Evolutionary conservation across 2,329 filamentous ascomycete species (phyloP).

Genomic region (Paraphoma sp.): DNA sequence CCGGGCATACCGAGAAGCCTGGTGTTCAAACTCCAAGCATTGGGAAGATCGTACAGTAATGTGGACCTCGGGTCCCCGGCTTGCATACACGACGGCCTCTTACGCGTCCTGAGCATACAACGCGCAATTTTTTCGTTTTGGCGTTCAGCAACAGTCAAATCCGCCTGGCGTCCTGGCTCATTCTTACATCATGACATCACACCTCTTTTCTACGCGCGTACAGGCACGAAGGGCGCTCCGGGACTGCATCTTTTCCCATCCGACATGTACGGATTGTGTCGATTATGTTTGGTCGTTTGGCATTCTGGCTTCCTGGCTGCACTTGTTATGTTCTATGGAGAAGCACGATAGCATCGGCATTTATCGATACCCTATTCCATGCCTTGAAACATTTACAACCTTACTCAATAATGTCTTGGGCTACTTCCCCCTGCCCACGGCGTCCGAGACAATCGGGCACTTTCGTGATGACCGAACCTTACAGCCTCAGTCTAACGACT

Average conservation of each 20-base stretch:
- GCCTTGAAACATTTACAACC: neutral
- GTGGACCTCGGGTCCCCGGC: neutral
- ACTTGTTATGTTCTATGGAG: neutral
- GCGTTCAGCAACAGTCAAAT: neutral
- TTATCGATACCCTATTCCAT: slow-evolving; percentile 1
- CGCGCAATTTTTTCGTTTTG: neutral
- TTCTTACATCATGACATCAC: neutral
- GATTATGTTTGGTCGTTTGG: neutral
- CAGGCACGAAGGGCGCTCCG: slow-evolving; percentile 17
- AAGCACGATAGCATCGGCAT: neutral
- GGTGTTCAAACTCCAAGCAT: slow-evolving; percentile 51
- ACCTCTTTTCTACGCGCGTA: slow-evolving; percentile 5
- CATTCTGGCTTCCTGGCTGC: neutral
- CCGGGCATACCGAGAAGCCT: slow-evolving; percentile 48
- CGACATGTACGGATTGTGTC: neutral
- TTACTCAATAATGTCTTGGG: too few relatives aligned
- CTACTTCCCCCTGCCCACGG: neutral
- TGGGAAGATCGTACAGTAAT: slow-evolving; percentile 25
- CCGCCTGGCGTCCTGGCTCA: neutral
- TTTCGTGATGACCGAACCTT: neutral
- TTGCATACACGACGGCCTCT: neutral
- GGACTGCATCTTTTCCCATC: slow-evolving; percentile 7
- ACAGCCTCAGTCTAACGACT: neutral
- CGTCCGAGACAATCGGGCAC: neutral
- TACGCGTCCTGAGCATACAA: neutral